Evolutionary conservation across 768 basidiomycete genomes (phyloP), one percentile per base, ranked within the genome.

Genomic region (Termitomyces bulborhizus): DNA sequence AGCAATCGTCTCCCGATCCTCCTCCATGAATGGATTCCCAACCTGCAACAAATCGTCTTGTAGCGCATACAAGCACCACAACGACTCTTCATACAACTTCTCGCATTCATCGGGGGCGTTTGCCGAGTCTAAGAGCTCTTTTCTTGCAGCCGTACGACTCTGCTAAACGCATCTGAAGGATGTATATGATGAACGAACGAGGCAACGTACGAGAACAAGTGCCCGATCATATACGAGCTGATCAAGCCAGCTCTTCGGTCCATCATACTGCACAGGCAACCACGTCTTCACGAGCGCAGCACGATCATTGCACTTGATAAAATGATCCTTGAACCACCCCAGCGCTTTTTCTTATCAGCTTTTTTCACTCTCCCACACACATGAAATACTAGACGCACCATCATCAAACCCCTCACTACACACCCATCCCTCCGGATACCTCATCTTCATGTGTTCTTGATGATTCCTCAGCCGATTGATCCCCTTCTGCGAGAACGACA

Each of bases 171-270:
- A 3, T 32, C 31, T 3, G 8, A 8, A 32, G 31, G 31, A 32
- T 32, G 3, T 3, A 32, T 32, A 32, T 9, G 9, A 32, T 8
- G 31, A 18, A 13, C 51, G 49, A 29, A 63, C 39, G 2, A 34
- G 1, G 27, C 21, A 11, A 78, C 90, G 47, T 57, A 97, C 96
- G 43, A 95, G 76, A 42, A 86, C 74, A 34, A 97, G 76, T 0
- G 95, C 96, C 53, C 90, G 87, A 68, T 98, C 94, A 67, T 97
- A 98, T 4, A 98, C 81, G 24, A 98, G 74, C 69, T 93, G 88
- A 66, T 98, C 95, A 15, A 96, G 79, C 74, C 86, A 95, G 53
- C 83, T 84, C 65, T 84, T 86, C 0, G 89, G 85, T 1, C 90
- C 90, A 18, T 86, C 83, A 56, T 93, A 90, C 54, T 90, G 88